Conservation (phyloP, 2,329 filamentous ascomycete species). For the Epichloe elymi region DNA sequence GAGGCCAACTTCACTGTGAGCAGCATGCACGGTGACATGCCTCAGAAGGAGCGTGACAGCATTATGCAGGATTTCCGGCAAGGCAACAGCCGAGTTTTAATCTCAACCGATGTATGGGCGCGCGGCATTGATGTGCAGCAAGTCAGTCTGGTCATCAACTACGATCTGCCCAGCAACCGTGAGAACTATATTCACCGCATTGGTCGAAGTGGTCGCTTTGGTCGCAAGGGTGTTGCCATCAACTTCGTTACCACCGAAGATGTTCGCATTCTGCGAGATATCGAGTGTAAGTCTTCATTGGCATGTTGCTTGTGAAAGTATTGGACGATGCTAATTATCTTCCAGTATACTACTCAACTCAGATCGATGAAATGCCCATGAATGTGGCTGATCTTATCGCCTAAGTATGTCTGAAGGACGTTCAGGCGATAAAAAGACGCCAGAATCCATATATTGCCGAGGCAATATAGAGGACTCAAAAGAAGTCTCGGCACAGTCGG, state of each 20-base stretch:
- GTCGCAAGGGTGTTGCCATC: constrained; percentile 96
- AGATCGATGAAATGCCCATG: constrained; percentile 99
- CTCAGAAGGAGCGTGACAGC: constrained; percentile 91
- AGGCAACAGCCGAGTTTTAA: constrained; percentile 89
- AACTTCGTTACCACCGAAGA: constrained; percentile 99
- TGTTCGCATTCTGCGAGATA: constrained; percentile 91
- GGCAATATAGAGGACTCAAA: background rate
- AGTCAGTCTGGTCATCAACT: constrained; percentile 97
- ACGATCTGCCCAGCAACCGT: constrained; percentile 93
- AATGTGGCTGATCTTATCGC: constrained; percentile 58
- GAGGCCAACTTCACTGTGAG: constrained; percentile 98
- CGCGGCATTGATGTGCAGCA: constrained; percentile 98
- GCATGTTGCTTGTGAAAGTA: background rate
- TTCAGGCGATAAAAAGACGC: background rate
- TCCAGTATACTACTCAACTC: constrained; percentile 82
- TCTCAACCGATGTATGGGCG: constrained; percentile 96
- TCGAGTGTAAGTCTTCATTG: constrained; percentile 57
- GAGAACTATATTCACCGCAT: constrained; percentile 99
- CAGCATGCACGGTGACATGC: constrained; percentile 99
- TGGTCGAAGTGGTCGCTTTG: constrained; percentile 87
- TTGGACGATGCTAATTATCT: constrained; percentile 20
- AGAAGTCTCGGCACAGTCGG: background rate
- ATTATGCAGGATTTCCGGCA: constrained; percentile 99
- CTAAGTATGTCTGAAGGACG: constrained; percentile 19
- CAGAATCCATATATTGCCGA: background rate